Base-by-base conservation (phyloP, 768 basidiomycete genomes). In the Boletus insuetus region DNA sequence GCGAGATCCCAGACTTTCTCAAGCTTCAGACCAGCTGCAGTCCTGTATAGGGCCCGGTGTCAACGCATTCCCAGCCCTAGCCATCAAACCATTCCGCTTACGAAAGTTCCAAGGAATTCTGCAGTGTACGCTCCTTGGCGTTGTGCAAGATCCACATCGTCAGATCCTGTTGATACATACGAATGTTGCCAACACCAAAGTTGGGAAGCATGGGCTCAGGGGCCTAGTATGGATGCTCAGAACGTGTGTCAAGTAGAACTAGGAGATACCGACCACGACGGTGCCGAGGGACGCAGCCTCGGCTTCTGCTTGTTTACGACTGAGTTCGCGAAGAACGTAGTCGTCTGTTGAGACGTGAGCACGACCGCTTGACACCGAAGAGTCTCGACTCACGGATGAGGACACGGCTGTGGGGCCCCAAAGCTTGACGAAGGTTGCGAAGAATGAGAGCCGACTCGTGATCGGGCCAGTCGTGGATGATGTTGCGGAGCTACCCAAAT, bases 381-480 rank as follows among this genome's bases (percentile, higher is more conserved):
- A 3, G 9, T 12, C 26, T 32, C 20, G 11, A 63, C 67, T 55
- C 56, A 71, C 73, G 70, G 35, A 74, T 64, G 35, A 74, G 65
- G 17, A 74, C 39, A 2, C 68, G 70, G 26, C 66, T 68, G 34
- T 66, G 47, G 6, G 69, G 65, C 26, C 58, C 63, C 56, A 74
- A 58, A 9, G 67, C 71, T 54, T 61, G 49, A 24, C 69, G 62
- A 46, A 74, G 37, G 51, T 72, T 71, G 20, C 49, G 52, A 19
- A 73, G 58, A 38, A 73, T 72, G 6, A 61, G 50, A 1, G 52
- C 37, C 13, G 65, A 57, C n/a, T 66, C 59, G 2, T 60, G 51
- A 51, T 74, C 74, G 10, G 69, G 61, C 73, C 71, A 75, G 52
- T 74, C 62, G 41, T 73, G 73, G 26, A 67, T 62, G 39, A 69